A percentile compares a stretch with the other conserved stretches of the same genome.
These are phyloP conservation scores for Salix exigua DNA, from an alignment of 345 rosid species.

Conservation along the genomic window DNA sequence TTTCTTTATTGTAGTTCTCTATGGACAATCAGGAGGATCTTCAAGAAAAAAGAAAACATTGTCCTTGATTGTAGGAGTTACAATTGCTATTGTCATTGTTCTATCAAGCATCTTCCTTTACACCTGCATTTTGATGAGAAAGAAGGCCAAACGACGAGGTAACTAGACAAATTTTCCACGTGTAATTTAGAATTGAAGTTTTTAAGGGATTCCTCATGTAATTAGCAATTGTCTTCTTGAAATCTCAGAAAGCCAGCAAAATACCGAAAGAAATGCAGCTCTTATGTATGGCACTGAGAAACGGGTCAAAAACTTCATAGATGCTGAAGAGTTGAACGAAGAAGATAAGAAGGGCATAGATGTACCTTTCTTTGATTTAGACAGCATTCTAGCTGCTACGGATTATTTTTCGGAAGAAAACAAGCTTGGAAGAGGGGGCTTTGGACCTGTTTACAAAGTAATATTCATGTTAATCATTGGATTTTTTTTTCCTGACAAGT, in stretches of 20 bases:
- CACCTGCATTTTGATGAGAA: constrained; percentile 7
- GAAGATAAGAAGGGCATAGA: constrained; percentile 20
- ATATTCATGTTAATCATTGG: background rate
- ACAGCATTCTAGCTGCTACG: constrained; percentile 17
- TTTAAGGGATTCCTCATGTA: background rate
- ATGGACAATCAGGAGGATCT: background rate
- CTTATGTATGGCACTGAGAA: constrained; percentile 1
- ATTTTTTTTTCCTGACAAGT: background rate
- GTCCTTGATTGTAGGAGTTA: constrained; percentile 13
- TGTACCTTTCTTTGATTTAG: constrained; percentile 22
- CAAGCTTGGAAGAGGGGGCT: constrained; percentile 20
- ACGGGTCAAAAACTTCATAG: constrained; percentile 3
- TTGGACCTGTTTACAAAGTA: constrained; percentile 16
- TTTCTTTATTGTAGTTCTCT: background rate
- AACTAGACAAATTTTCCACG: background rate
- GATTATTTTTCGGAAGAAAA: constrained; percentile 9
- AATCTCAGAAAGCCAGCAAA: background rate
- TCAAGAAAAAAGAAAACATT: background rate
- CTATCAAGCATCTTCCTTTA: constrained; percentile 4
- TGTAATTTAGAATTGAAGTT: background rate
- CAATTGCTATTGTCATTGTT: constrained; percentile 1
- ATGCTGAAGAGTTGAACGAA: constrained; percentile 9
- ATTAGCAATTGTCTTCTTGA: background rate
- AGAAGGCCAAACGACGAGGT: constrained; percentile 20
- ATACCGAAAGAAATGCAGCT: background rate